Evolutionary conservation across 768 basidiomycete genomes (phyloP), one percentile per base, ranked within the genome.

Genomic region (Lentinula guzmanii): DNA sequence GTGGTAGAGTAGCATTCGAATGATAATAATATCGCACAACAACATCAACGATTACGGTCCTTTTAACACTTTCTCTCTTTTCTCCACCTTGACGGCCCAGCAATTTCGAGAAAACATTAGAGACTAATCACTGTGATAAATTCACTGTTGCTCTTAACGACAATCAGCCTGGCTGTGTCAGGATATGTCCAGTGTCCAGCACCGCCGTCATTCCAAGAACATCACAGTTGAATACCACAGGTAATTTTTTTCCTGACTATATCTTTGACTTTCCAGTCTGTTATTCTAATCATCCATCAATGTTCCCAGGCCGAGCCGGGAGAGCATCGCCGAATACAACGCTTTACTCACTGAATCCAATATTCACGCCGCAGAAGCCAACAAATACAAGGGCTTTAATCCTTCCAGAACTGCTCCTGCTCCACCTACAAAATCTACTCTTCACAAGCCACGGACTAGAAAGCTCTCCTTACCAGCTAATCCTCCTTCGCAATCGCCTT

Each of bases 271-370:
- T 31, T 9, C 39, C 37, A 39, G 5, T 31, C 10, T n/a, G 31
- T 52, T n/a, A 34, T n/a, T 13, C 52, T 35, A 21, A 35, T 39
- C 15, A 24, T 48, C 31, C 37, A 53, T 53, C 21, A 58, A 10
- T 24, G 10, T 58, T 48, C 42, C 45, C 21, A 59, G 58, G 43
- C 58, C 58, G 2, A 87, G 86, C 10, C 76, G 89, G 48, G 83
- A 89, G 71, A 88, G 86, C 65, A 86, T 91, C 63, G 87, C 88
- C 65, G 89, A 91, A 65, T 90, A 90, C 72, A 81, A 86, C 70
- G 83, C 86, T 61, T 85, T 91, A 58, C 80, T 92, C 58, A 80
- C 80, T 34, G 82, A 87, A 71, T 77, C 82, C 11, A 81, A 79
- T 67, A 56, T 81, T 8, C 80, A 83, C 82, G 80, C 85, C 39